A percentile compares a stretch with the other conserved stretches of the same genome.
These are phyloP conservation scores for Plantago ovata DNA, from an alignment of 257 asterid species.

Conservation along the genomic window DNA sequence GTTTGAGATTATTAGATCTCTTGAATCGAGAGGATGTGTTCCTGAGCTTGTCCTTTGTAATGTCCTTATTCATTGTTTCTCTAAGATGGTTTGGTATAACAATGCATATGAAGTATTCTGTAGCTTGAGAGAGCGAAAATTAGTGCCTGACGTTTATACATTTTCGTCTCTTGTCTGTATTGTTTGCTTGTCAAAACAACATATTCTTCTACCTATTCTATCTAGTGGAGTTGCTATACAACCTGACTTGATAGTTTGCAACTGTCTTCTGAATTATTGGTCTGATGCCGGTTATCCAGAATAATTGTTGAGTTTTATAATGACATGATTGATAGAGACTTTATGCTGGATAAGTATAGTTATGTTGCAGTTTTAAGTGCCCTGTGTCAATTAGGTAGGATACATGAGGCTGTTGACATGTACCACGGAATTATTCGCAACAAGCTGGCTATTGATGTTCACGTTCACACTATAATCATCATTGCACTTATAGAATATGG, in stretches of 20 bases:
- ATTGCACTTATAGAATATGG: constrained; percentile 57
- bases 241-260: constrained; percentile 76
- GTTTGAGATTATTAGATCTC: constrained; percentile 38
- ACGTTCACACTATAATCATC: constrained; percentile 53
- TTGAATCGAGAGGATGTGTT: constrained; percentile 51
- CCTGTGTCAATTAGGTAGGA: constrained; percentile 50
- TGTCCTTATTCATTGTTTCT: constrained; percentile 61
- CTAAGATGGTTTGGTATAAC: constrained; percentile 63
- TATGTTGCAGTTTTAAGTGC: constrained; percentile 58
- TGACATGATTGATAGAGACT: constrained; percentile 66
- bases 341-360: constrained; percentile 64
- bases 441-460: constrained; percentile 39
- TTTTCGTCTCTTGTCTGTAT: constrained; percentile 53
- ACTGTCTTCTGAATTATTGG: constrained; percentile 59
- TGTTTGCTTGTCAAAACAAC: constrained; percentile 51
- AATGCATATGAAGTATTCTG: constrained; percentile 57
- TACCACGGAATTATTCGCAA: constrained; percentile 48
- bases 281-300: constrained; percentile 62
- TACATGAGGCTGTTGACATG: constrained; percentile 51
- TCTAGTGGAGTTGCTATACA: constrained; percentile 53
- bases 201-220: constrained; percentile 53
- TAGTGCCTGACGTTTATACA: constrained; percentile 70
- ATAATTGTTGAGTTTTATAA: constrained; percentile 64
- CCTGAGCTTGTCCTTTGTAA: constrained; percentile 73
- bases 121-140: constrained; percentile 43